Conservation (phyloP, 164 flowering plant genomes). For the Umbilicus rupestris region DNA sequence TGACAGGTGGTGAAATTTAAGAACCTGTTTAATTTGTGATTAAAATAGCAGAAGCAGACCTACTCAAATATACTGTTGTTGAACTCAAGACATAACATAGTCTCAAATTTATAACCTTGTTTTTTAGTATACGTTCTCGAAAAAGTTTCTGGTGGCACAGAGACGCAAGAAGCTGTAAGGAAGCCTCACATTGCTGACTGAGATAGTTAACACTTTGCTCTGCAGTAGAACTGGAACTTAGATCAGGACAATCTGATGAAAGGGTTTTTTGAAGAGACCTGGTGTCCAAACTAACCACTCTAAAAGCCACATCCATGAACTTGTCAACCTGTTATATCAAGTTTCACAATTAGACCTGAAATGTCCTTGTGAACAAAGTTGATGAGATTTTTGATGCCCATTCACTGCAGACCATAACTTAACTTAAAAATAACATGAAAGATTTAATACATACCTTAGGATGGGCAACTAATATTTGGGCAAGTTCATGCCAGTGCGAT, state of each 20-base stretch:
- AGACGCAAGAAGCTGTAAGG: slow-evolving; percentile 73
- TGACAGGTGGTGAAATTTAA: not conserved
- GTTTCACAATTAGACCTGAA: not conserved
- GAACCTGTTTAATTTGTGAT: not conserved
- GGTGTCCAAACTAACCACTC: slow-evolving; percentile 48
- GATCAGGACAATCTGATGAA: slow-evolving; percentile 26
- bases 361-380: not conserved
- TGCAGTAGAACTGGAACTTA: slow-evolving; percentile 21
- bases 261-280: slow-evolving; percentile 49
- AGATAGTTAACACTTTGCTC: slow-evolving; percentile 38
- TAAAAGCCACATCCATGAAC: slow-evolving; percentile 76
- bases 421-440: not conserved
- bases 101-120: slow-evolving; percentile 47
- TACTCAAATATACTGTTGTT: not conserved
- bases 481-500: slow-evolving; percentile 81
- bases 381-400: not conserved
- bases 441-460: slow-evolving; percentile 52
- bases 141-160: slow-evolving; percentile 75
- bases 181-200: slow-evolving; percentile 88
- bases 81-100: not conserved
- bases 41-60: not conserved
- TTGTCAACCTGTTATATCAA: slow-evolving; percentile 59
- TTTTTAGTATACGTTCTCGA: slow-evolving; percentile 69
- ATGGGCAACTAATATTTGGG: slow-evolving; percentile 63
- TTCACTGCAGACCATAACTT: not conserved